Base-by-base conservation (phyloP, 75 land plant genomes). In the Picea sitchensis region DNA sequence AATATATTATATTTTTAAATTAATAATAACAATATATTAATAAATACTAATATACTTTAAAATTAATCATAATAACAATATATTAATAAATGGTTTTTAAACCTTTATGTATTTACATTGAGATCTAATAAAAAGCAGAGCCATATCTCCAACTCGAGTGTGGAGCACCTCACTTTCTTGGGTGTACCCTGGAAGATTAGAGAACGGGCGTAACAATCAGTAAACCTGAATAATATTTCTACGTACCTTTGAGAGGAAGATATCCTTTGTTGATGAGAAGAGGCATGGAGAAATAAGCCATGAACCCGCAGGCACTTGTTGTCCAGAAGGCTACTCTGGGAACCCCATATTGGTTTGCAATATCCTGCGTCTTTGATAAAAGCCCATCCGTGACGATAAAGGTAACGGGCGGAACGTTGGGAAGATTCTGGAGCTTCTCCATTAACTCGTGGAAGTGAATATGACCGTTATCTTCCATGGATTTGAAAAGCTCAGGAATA, bases 301-400 rank as follows among this genome's bases (percentile, higher is more conserved):
- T 14, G 73, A 85, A 75, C 26, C 89, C 92, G 68, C 87, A 87
- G 26, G 89, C 87, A 18, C 87, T 85, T 0, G 89, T 3, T 1
- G 92, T 90, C 84, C 84, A 87, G 65, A 90, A 84, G 5, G 77
- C 30, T n/a, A 81, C 77, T 1, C 54, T 84, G 6, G 87, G 90
- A 31, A 90, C 65, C 0, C 78, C 88, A 3, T 86, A 34, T 60
- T 81, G 65, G 13, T 80, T 79, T 12, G 89, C 92, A 1, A 80
- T 85, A 13, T 80, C 82, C 4, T 85, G 65, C 30, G 88, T 80
- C 78, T 83, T 84, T 64, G 76, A 71, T 88, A 84, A 80, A 58
- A 51, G 77, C 0, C 77, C 88, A 57, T 88, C 90, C 5, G 87
- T 65, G 4, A 90, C 54, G 3, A 90, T 80, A 78, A 87, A 88